Conservation (phyloP, 805 yeast genomes). For the Starmerella vaccinii region DNA sequence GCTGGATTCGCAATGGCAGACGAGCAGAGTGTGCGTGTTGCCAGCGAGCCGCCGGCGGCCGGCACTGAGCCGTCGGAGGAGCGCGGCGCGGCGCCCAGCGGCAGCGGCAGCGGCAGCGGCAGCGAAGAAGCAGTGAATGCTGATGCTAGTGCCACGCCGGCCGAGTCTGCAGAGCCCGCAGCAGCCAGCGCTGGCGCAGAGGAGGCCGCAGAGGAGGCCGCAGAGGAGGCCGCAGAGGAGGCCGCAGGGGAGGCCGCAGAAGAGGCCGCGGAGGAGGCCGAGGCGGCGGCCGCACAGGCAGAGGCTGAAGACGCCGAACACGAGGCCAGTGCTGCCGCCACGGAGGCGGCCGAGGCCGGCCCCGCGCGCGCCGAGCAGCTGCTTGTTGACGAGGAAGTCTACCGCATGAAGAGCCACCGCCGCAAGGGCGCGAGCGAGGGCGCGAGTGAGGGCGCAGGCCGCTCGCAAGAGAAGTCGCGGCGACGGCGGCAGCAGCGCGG, state of each 20-base stretch:
- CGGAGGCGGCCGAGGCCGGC: constrained; percentile 18
- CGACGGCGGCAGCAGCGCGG: constrained; percentile 2
- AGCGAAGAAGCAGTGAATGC: too few relatives aligned
- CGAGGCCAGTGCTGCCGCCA: constrained; percentile 11
- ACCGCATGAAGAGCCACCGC: constrained; percentile 33
- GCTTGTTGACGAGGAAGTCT: constrained; percentile 34
- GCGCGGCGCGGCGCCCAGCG: too few relatives aligned
- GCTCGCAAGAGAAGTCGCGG: not conserved
- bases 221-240: not conserved
- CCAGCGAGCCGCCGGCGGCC: not conserved
- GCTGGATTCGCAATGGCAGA: not conserved
- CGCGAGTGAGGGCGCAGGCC: not conserved
- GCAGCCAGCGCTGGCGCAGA: not conserved
- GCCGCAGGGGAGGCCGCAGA: not conserved
- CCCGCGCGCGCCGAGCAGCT: constrained; percentile 24
- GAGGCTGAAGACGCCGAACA: constrained; percentile 20
- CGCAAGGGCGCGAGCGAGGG: constrained; percentile 14
- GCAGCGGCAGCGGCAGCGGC: too few relatives aligned
- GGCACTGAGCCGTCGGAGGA: too few relatives aligned
- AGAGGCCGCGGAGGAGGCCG: constrained; percentile 14
- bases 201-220: constrained; percentile 1
- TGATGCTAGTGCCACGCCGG: too few relatives aligned
- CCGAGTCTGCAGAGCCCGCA: not conserved
- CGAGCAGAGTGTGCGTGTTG: not conserved
- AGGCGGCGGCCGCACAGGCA: constrained; percentile 13